Evolutionary conservation across 139 green algal species (phyloP).

Genomic region (Coelastrella sp.): DNA sequence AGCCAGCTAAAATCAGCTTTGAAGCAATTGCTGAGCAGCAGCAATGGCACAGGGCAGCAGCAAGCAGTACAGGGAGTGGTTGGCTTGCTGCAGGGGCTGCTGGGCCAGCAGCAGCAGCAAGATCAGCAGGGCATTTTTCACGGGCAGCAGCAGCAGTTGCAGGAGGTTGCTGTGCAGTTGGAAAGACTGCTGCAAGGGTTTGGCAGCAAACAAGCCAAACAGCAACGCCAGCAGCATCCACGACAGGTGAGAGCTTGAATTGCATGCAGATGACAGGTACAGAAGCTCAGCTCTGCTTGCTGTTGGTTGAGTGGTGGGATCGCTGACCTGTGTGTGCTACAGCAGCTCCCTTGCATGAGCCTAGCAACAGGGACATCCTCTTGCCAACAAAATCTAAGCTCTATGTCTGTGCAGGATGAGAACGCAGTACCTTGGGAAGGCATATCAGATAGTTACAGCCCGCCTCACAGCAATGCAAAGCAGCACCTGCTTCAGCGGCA

Average conservation of each 20-base stretch:
- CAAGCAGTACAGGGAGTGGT: background rate
- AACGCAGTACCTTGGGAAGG: background rate
- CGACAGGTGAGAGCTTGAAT: background rate
- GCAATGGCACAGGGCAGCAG: background rate
- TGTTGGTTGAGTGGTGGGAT: background rate
- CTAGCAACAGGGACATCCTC: too few relatives aligned
- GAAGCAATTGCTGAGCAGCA: conserved; percentile 19
- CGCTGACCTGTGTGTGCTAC: background rate
- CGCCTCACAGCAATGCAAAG: background rate
- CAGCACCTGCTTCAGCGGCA: conserved; percentile 9
- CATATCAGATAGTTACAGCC: background rate
- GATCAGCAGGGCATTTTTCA: background rate
- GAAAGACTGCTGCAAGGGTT: background rate
- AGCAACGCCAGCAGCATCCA: conserved; percentile 1
- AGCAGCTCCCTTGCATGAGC: too few relatives aligned
- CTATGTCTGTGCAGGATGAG: background rate
- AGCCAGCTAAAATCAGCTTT: conserved; percentile 32
- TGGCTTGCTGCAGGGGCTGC: background rate
- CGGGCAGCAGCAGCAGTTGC: conserved; percentile 7
- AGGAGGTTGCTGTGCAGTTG: background rate
- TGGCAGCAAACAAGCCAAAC: background rate
- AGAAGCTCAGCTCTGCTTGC: background rate
- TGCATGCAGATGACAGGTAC: too few relatives aligned
- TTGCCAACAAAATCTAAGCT: background rate
- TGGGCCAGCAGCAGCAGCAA: background rate